Percentiles rank a stretch among this genome's conserved stretches.
Evolutionary conservation across 208 protist genomes (phyloP).

Genomic region (Angomonas ambiguus): DNA sequence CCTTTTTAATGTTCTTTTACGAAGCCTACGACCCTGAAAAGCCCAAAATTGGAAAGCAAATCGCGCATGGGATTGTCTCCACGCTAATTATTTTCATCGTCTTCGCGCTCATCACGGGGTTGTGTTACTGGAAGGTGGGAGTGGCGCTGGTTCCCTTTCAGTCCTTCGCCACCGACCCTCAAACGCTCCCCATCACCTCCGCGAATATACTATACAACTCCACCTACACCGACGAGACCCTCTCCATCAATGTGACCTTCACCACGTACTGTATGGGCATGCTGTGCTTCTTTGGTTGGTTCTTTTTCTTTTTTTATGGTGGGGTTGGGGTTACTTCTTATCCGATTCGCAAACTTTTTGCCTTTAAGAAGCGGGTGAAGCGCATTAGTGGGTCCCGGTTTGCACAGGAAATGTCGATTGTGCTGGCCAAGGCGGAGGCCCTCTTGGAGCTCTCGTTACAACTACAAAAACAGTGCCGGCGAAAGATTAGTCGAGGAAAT

Average conservation of each 20-base stretch:
- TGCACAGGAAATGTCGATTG: constrained; percentile 66
- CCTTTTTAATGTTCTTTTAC: constrained; percentile 93
- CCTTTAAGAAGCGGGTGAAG: constrained; percentile 48
- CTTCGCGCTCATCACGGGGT: constrained; percentile 45
- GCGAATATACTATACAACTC: constrained; percentile 7
- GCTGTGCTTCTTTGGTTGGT: constrained; percentile 79
- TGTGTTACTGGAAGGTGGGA: constrained; percentile 56
- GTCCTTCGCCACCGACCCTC: constrained; percentile 27
- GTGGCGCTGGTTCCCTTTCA: constrained; percentile 36
- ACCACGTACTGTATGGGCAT: constrained; percentile 82
- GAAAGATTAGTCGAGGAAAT: constrained; percentile 24
- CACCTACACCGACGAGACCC: constrained; percentile 12
- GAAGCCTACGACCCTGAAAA: constrained; percentile 89
- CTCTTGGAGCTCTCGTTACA: constrained; percentile 64
- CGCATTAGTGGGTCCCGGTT: constrained; percentile 47
- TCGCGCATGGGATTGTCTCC: constrained; percentile 64
- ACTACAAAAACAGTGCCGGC: constrained; percentile 35
- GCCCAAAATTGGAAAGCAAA: constrained; percentile 38
- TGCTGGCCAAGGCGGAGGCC: constrained; percentile 72
- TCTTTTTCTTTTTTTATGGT: constrained; percentile 92
- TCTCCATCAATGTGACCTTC: constrained; percentile 50
- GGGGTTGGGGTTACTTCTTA: constrained; percentile 89
- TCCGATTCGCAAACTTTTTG: constrained; percentile 57
- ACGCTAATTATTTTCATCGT: constrained; percentile 54
- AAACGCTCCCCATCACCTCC: constrained; percentile 21